phyloP scores from a whole-genome alignment of 1,139 yeast genomes.

The Taphrina wiesneri region DNA sequence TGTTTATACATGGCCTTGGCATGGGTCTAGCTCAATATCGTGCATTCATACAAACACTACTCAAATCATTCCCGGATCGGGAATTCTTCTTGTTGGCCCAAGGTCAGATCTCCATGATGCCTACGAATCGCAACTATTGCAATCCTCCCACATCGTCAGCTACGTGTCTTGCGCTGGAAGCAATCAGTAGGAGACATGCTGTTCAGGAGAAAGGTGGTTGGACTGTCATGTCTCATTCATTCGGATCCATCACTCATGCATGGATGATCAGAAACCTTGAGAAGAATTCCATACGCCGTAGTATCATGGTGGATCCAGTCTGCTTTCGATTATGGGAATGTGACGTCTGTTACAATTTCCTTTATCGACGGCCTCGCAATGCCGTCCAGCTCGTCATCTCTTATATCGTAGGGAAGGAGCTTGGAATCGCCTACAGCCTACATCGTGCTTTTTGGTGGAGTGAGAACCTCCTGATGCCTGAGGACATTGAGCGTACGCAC shows the following conservation, averaged over 20 bases:
- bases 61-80: background rate
- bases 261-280: conserved; percentile 22
- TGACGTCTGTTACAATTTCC: conserved; percentile 34
- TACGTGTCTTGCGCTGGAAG: background rate
- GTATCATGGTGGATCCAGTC: conserved; percentile 34
- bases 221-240: conserved; percentile 32
- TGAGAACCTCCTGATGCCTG: conserved; percentile 29
- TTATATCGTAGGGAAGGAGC: conserved; percentile 30
- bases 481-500: conserved; percentile 17
- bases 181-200: background rate
- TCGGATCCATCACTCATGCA: conserved; percentile 30
- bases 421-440: conserved; percentile 31
- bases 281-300: background rate
- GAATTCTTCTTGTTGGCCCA: conserved; percentile 17
- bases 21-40: conserved; percentile 33
- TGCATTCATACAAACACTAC: background rate
- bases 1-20: conserved; percentile 34
- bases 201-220: conserved; percentile 12
- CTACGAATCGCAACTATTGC: conserved; percentile 23
- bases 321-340: conserved; percentile 27
- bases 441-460: conserved; percentile 34
- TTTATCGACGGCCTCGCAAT: conserved; percentile 30
- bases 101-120: conserved; percentile 27
- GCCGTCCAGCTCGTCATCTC: conserved; percentile 31
- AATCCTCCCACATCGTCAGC: conserved; percentile 18